Percentiles rank a stretch among this genome's conserved stretches.
These are phyloP conservation scores for Skeletonema potamos DNA, from an alignment of 108 stramenopile genomes.

Conservation along the genomic window DNA sequence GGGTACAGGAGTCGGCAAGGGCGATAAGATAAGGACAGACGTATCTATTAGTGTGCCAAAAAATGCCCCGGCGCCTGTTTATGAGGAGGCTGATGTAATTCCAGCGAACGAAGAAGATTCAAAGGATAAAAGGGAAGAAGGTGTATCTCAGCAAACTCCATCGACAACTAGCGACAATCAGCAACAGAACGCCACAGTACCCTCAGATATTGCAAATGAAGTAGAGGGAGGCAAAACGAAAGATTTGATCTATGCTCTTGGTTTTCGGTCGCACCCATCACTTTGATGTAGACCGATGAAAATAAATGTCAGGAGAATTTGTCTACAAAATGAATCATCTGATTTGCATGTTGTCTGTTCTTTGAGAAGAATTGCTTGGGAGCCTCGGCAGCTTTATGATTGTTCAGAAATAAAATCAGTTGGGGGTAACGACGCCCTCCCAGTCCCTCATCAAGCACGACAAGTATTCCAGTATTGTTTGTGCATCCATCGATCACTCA, in stretches of 20 bases:
- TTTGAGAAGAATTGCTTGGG: too few species aligned
- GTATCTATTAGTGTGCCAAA: background rate
- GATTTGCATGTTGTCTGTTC: too few species aligned
- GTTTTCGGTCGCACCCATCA: slow-evolving; percentile 21
- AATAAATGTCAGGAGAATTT: background rate
- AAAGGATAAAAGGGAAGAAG: background rate
- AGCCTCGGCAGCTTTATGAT: too few species aligned
- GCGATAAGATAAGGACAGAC: background rate
- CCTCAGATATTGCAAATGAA: background rate
- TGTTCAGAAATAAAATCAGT: too few species aligned
- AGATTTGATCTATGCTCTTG: slow-evolving; percentile 30
- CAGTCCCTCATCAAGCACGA: too few species aligned
- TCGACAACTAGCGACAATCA: background rate
- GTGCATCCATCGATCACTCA: too few species aligned
- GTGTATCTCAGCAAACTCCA: background rate
- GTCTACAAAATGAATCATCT: too few species aligned
- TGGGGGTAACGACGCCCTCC: too few species aligned
- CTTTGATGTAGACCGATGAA: background rate
- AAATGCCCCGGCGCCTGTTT: background rate
- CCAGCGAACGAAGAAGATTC: slow-evolving; percentile 1
- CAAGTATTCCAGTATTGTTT: too few species aligned
- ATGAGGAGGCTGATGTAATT: background rate
- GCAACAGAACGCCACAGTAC: background rate
- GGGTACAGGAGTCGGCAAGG: background rate
- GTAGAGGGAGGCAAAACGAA: background rate